phyloP scores from a whole-genome alignment of 2,329 filamentous ascomycete species.

The Alternaria infectoria region DNA sequence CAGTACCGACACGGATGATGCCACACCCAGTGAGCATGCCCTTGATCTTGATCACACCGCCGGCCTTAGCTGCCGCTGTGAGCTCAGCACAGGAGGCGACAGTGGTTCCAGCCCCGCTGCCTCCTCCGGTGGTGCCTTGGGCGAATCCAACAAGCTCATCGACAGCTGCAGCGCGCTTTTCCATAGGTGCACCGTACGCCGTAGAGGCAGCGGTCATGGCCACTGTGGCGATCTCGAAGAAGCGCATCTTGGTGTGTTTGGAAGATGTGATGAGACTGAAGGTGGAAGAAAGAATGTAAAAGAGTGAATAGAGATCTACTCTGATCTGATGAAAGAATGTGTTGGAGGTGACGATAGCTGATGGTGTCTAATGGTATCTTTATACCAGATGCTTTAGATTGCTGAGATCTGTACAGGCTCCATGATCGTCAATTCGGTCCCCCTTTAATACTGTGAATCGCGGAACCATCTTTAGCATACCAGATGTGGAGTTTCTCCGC shows the following conservation, averaged over 20 bases:
- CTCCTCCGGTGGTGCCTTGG: constrained; percentile 62
- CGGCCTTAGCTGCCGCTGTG: constrained; percentile 54
- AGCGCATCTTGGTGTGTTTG: constrained; percentile 30
- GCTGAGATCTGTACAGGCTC: constrained; percentile 7
- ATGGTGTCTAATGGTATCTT: constrained; percentile 1
- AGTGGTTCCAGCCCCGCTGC: constrained; percentile 61
- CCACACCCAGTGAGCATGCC: constrained; percentile 41
- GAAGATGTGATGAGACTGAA: neutral
- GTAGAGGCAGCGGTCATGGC: constrained; percentile 36
- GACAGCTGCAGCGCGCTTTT: constrained; percentile 35
- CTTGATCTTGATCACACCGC: constrained; percentile 44
- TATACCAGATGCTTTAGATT: constrained; percentile 11
- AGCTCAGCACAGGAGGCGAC: constrained; percentile 60
- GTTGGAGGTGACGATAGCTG: neutral
- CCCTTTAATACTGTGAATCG: constrained; percentile 25
- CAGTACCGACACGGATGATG: constrained; percentile 30
- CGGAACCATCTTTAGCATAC: constrained; percentile 11
- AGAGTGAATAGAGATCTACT: constrained; percentile 28
- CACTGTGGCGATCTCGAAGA: constrained; percentile 30
- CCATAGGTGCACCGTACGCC: constrained; percentile 28
- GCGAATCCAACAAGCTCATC: constrained; percentile 53
- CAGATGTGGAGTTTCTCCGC: constrained; percentile 20
- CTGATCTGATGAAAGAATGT: constrained; percentile 9
- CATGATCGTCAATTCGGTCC: constrained; percentile 13
- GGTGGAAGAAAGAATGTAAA: constrained; percentile 9